These are phyloP conservation scores for Ascochyta rabiei DNA, from an alignment of 2,329 filamentous ascomycete species.

Conservation along the genomic window DNA sequence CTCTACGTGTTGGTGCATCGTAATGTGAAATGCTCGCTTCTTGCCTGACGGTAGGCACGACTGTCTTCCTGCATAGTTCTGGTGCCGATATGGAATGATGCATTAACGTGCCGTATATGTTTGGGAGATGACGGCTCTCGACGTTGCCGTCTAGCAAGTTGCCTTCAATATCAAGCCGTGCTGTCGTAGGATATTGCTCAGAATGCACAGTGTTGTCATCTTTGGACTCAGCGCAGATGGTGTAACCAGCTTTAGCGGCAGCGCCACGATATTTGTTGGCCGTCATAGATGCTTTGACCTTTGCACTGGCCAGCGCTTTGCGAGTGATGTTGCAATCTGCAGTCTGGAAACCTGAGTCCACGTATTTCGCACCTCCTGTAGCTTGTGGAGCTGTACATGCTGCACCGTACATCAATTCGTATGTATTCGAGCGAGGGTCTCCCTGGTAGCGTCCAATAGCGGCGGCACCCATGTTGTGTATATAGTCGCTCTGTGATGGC, in stretches of 20 bases:
- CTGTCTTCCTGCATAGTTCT: neutral
- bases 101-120: slow-evolving; percentile 12
- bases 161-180: slow-evolving; percentile 14
- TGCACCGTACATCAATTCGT: slow-evolving; percentile 8
- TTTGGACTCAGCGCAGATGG: slow-evolving; percentile 14
- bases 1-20: neutral
- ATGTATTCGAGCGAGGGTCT: neutral
- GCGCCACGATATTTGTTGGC: slow-evolving; percentile 12
- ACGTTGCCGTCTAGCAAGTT: neutral
- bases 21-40: neutral
- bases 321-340: neutral
- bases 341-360: slow-evolving; percentile 26
- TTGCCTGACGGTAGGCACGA: no score
- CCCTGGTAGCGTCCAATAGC: slow-evolving; percentile 16
- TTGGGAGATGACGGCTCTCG: slow-evolving; percentile 6
- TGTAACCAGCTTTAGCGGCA: slow-evolving; percentile 15
- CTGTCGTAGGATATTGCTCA: slow-evolving; percentile 8
- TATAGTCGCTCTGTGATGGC: slow-evolving; percentile 8
- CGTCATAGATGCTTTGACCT: slow-evolving; percentile 18
- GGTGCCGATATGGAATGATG: neutral
- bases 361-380: neutral
- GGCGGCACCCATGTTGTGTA: slow-evolving; percentile 13
- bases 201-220: slow-evolving; percentile 22
- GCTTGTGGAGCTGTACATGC: neutral
- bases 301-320: slow-evolving; percentile 17